These are phyloP conservation scores for Dillenia turbinata DNA, from an alignment of 164 flowering plant genomes.

Conservation along the genomic window DNA sequence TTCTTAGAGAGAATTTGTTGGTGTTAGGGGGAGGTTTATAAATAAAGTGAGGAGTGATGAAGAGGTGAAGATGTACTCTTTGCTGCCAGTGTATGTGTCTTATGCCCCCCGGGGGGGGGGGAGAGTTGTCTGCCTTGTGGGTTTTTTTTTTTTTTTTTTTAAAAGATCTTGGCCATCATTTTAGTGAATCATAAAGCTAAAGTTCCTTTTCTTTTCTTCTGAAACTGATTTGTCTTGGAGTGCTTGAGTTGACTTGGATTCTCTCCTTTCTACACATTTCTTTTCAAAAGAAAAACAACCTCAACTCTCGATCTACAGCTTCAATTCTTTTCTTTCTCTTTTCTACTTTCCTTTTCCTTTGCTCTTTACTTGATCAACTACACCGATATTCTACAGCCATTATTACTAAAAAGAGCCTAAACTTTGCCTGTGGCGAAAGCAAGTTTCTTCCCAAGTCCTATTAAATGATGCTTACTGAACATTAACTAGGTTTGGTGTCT, in stretches of 20 bases:
- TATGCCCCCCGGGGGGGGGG: neutral
- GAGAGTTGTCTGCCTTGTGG: conserved; percentile 5
- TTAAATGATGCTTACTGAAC: too few species aligned
- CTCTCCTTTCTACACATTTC: conserved; percentile 8
- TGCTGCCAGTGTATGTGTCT: neutral
- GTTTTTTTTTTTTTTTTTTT: too few species aligned
- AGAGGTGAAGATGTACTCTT: conserved; percentile 5
- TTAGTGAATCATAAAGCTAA: conserved; percentile 32
- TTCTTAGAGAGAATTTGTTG: too few species aligned
- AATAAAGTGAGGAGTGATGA: conserved; percentile 5
- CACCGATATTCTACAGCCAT: too few species aligned
- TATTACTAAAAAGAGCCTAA: too few species aligned
- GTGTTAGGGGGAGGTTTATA: conserved; percentile 1
- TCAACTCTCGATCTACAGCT: neutral
- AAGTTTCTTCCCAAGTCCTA: too few species aligned
- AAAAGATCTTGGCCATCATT: conserved; percentile 4
- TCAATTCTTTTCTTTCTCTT: neutral
- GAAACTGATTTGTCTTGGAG: conserved; percentile 36
- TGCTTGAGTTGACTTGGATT: conserved; percentile 33
- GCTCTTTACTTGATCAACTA: too few species aligned
- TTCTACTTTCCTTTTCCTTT: neutral
- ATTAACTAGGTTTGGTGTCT: too few species aligned
- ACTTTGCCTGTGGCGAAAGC: too few species aligned
- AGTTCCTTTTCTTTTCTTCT: conserved; percentile 21
- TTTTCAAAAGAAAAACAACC: conserved; percentile 7